Evolutionary conservation across 352 stramenopile species (phyloP).

Genomic region (Globisporangium echinulatum): DNA sequence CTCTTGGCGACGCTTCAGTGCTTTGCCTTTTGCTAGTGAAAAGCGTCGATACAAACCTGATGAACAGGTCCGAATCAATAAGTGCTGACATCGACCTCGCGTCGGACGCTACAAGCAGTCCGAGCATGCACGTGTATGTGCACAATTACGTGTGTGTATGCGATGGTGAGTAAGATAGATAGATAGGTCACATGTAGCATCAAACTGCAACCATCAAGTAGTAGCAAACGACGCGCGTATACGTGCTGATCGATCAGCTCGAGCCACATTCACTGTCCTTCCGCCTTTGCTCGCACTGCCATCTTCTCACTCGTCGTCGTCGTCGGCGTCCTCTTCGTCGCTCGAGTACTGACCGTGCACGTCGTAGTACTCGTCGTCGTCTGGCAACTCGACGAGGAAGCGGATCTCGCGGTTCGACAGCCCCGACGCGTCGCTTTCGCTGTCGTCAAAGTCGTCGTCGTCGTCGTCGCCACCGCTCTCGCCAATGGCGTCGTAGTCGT

Average conservation of each 20-base stretch:
- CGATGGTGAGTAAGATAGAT: no score
- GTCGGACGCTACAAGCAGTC: no score
- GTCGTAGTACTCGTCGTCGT: conserved; percentile 60
- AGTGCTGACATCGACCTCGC: no score
- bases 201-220: no score
- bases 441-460: conserved; percentile 24
- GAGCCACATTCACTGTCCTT: not conserved
- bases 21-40: not conserved
- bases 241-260: no score
- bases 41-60: no score
- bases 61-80: no score
- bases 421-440: conserved; percentile 23
- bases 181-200: no score
- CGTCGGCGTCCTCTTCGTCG: conserved; percentile 65
- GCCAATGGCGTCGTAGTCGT: conserved; percentile 32
- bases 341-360: conserved; percentile 69
- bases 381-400: conserved; percentile 66
- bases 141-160: no score
- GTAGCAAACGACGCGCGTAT: no score
- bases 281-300: not conserved
- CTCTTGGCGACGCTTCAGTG: not conserved
- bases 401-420: conserved; percentile 51
- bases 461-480: conserved; percentile 19
- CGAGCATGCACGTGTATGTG: no score
- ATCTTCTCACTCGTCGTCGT: conserved; percentile 29